phyloP scores from a whole-genome alignment of 352 stramenopile species.

The Globisporangium abappressorium region DNA sequence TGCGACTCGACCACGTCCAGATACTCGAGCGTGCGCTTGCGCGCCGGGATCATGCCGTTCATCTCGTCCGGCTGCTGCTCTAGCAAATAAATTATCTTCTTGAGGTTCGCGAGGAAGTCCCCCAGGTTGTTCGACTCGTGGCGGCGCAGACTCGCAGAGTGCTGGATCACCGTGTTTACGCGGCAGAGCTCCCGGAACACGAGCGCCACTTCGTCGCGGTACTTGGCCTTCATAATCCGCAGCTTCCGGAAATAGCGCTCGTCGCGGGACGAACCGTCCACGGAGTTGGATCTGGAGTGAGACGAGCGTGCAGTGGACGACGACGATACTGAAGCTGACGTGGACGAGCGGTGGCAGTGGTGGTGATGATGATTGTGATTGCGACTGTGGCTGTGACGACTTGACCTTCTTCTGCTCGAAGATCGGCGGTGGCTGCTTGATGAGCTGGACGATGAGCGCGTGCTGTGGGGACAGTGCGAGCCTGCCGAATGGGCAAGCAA shows the following conservation, averaged over 20 bases:
- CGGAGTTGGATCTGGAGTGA: constrained; percentile 1
- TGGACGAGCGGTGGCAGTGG: background rate
- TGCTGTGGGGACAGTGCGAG: background rate
- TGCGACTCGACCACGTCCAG: constrained; percentile 81
- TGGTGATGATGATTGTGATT: background rate
- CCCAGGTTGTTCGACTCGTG: constrained; percentile 81
- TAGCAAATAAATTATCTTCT: constrained; percentile 90
- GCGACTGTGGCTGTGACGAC: background rate
- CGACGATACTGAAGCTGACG: background rate
- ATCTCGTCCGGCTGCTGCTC: constrained; percentile 76
- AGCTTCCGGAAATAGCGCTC: constrained; percentile 71
- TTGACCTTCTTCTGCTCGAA: constrained; percentile 14
- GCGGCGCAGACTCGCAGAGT: constrained; percentile 66
- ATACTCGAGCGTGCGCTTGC: constrained; percentile 75
- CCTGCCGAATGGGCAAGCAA: background rate
- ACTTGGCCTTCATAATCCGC: constrained; percentile 63
- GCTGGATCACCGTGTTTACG: constrained; percentile 78
- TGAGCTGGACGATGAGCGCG: constrained; percentile 11
- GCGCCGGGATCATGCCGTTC: constrained; percentile 65
- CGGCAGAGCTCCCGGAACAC: constrained; percentile 79
- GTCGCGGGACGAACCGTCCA: constrained; percentile 25
- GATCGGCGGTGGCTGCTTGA: constrained; percentile 18
- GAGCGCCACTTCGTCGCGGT: constrained; percentile 77
- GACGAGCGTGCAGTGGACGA: constrained; percentile 6
- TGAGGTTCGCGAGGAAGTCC: constrained; percentile 82